A percentile compares a stretch with the other conserved stretches of the same genome.
Conservation (phyloP, 1,284 basidiomycete genomes). For the Austropuccinia psidii region DNA sequence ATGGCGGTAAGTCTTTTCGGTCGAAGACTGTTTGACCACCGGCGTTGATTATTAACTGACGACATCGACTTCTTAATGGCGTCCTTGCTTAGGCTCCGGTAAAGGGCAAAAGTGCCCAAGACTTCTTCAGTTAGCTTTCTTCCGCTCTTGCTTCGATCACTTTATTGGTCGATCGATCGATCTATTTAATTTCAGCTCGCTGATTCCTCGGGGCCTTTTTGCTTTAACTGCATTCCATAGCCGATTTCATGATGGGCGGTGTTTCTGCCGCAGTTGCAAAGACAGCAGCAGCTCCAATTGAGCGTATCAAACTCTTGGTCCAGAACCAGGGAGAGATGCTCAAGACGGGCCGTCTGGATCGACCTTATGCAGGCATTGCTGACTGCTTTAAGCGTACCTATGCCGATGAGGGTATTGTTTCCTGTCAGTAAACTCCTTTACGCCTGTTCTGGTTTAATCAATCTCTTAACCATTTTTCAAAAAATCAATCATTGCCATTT, state of each 20-base stretch:
- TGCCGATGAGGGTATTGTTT: constrained; percentile 78
- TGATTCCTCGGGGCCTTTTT: background rate
- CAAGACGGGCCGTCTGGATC: constrained; percentile 47
- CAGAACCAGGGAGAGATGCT: constrained; percentile 70
- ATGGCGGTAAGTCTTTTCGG: background rate
- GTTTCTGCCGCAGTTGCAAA: constrained; percentile 77
- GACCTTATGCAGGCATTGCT: constrained; percentile 74
- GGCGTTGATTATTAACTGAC: background rate
- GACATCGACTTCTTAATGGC: background rate
- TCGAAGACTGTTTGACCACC: background rate
- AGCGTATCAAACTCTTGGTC: constrained; percentile 95
- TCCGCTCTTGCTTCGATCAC: background rate
- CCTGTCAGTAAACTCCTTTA: constrained; percentile 48
- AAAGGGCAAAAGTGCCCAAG: constrained; percentile 37
- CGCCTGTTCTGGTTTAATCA: background rate
- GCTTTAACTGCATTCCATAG: constrained; percentile 50
- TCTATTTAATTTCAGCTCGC: background rate
- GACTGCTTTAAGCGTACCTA: constrained; percentile 85
- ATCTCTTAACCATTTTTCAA: background rate
- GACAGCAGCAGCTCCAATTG: constrained; percentile 95
- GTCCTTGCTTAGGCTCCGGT: background rate
- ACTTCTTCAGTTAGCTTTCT: constrained; percentile 35
- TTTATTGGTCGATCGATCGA: background rate
- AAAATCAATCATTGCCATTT: background rate
- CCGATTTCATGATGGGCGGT: constrained; percentile 86